Base-by-base conservation (phyloP, 768 basidiomycete genomes). In the Termitomyces sp. region DNA sequence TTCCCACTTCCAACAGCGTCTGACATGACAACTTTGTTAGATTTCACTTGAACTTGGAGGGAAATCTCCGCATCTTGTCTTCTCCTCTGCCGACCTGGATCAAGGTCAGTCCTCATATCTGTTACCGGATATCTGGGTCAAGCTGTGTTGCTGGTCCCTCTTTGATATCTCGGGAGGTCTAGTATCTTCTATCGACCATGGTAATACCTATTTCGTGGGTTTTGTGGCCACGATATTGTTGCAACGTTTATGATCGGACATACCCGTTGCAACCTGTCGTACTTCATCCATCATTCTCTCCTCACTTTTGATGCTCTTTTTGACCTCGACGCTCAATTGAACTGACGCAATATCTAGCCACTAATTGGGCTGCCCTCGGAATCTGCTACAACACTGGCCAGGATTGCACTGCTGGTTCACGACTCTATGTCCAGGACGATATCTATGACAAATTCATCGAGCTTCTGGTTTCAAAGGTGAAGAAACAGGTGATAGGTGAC, bases 31-130 rank as follows among this genome's bases (percentile, higher is more conserved):
- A 36, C 22, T 5, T 36, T 49, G 18, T 9, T 61, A 88, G 86
- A 80, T 97, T 39, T 94, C 94, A 20, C 79, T 98, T 47, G 96
- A 98, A 68, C 83, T 98, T 5, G 94, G 95, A 31, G 95, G 95
- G 41, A 97, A 98, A 73, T 91, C 88, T 23, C 91, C 91, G 16
- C 85, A 92, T 60, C 73, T 98, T 56, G 75, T 98, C 59, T 98
- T 97, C 64, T 88, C 93, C 63, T 89, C 88, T 39, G 94, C 95
- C 35, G 88, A 98, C 69, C 72, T 97, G 54, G 91, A 97, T 55
- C 84, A 94, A 78, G 90, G 86, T 85, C 49, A 59, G 74, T 56
- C 44, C 15, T 56, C 16, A 18, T 23, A 23, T 51, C 33, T 3
- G n/a, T 45, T 6, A 12, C 32, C 27, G 18, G 25, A 29, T 36